Percentiles rank a stretch among this genome's conserved stretches.
phyloP scores from a whole-genome alignment of 208 protist genomes.

The Leishmania major region DNA sequence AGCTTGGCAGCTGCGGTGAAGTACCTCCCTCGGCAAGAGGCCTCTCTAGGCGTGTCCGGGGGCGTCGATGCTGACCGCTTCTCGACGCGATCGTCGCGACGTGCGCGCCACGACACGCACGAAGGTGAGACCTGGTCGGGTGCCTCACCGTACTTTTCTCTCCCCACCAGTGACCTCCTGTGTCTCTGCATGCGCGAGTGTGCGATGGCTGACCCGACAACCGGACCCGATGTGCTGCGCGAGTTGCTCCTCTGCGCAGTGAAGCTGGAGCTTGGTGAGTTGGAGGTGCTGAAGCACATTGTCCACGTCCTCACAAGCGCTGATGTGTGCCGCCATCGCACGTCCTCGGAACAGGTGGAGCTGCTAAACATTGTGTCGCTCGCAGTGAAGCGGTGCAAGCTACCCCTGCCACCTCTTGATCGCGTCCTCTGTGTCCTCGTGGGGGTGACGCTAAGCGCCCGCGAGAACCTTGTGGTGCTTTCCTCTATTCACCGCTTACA shows the following conservation, averaged over 20 bases:
- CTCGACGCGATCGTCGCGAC: constrained; percentile 5
- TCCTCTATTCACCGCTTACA: constrained; percentile 67
- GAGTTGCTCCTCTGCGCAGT: constrained; percentile 55
- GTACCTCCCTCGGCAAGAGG: constrained; percentile 26
- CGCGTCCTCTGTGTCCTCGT: constrained; percentile 50
- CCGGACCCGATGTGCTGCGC: background rate
- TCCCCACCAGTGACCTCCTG: constrained; percentile 58
- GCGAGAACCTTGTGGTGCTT: constrained; percentile 65
- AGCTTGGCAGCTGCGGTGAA: constrained; percentile 4
- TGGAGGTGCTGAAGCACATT: constrained; percentile 46
- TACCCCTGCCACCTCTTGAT: constrained; percentile 54
- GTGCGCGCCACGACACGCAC: background rate
- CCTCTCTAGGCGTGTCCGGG: background rate
- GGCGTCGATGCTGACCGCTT: constrained; percentile 14
- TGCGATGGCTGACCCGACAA: constrained; percentile 4
- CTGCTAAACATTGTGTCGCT: constrained; percentile 60
- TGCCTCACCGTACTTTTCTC: constrained; percentile 66
- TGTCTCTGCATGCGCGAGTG: constrained; percentile 58
- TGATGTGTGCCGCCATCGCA: constrained; percentile 24
- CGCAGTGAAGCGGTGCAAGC: constrained; percentile 71
- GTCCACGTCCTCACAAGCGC: constrained; percentile 33
- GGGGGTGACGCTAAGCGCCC: constrained; percentile 33
- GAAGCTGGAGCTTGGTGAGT: constrained; percentile 58
- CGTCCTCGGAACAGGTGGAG: constrained; percentile 37
- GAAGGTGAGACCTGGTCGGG: constrained; percentile 51